Conservation (phyloP, 2,329 filamentous ascomycete species). For the Tolypocladium tropicale region DNA sequence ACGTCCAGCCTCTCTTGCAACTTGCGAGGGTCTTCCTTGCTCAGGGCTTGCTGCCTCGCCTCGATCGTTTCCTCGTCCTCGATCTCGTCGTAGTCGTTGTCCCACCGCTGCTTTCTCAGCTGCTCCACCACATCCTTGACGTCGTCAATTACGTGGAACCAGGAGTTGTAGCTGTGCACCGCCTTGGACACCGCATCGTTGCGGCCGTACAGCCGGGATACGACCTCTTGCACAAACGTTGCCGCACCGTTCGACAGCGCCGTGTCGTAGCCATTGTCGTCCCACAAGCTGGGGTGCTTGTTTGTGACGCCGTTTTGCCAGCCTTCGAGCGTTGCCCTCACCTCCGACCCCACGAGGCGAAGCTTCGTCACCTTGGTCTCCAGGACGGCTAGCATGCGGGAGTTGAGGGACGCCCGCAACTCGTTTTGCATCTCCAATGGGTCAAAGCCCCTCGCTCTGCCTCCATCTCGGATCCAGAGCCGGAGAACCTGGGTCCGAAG, state of each 20-base stretch:
- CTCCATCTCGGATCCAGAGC: slow-evolving; percentile 63
- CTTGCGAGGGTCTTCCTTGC: slow-evolving; percentile 58
- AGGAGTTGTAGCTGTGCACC: slow-evolving; percentile 55
- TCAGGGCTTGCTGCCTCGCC: slow-evolving; percentile 54
- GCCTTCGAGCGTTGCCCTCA: slow-evolving; percentile 48
- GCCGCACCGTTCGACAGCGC: slow-evolving; percentile 56
- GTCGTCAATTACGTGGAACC: slow-evolving; percentile 64
- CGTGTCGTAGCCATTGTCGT: slow-evolving; percentile 48
- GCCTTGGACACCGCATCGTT: slow-evolving; percentile 55
- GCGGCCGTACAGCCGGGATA: slow-evolving; percentile 61
- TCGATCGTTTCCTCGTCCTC: slow-evolving; percentile 65
- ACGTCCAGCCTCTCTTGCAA: slow-evolving; percentile 50
- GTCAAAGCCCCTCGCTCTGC: slow-evolving; percentile 55
- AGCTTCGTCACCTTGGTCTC: slow-evolving; percentile 54
- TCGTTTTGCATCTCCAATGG: slow-evolving; percentile 57
- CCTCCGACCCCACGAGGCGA: slow-evolving; percentile 51
- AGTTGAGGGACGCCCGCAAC: slow-evolving; percentile 59
- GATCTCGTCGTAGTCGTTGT: slow-evolving; percentile 62
- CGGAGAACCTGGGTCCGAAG: slow-evolving; percentile 61
- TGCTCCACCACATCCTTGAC: slow-evolving; percentile 52
- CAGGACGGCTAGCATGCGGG: slow-evolving; percentile 53
- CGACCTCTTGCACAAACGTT: slow-evolving; percentile 58
- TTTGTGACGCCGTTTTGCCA: slow-evolving; percentile 48
- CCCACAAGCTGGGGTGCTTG: slow-evolving; percentile 54
- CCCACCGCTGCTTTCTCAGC: slow-evolving; percentile 61